A percentile compares a stretch with the other conserved stretches of the same genome.
phyloP scores from a whole-genome alignment of 2,329 filamentous ascomycete genomes.

The Penicillium glabrum region DNA sequence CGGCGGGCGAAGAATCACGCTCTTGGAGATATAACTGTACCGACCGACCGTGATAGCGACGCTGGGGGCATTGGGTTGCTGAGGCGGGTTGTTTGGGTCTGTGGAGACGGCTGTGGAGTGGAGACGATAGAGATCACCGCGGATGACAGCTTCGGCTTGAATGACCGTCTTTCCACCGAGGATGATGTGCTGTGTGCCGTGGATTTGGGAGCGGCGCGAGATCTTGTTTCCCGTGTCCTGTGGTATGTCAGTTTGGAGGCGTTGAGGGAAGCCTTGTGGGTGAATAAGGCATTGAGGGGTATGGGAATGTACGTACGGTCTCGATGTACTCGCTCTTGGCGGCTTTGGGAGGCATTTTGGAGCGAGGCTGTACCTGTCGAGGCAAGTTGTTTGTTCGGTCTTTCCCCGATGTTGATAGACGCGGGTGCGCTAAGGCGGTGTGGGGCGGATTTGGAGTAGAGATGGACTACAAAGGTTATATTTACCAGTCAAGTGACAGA shows the following conservation, averaged over 20 bases:
- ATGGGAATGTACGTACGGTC: conserved; percentile 63
- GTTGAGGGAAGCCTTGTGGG: background rate
- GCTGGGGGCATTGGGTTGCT: conserved; percentile 32
- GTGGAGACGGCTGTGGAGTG: conserved; percentile 26
- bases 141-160: conserved; percentile 89
- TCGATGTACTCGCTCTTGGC: conserved; percentile 94
- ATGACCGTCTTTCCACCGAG: conserved; percentile 95
- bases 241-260: background rate
- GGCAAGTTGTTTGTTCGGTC: background rate
- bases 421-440: conserved; percentile 8
- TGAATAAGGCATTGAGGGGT: background rate
- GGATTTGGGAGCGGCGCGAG: conserved; percentile 83
- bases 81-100: conserved; percentile 34
- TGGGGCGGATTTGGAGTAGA: background rate
- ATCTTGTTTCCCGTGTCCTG: conserved; percentile 99
- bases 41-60: conserved; percentile 79
- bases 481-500: no score
- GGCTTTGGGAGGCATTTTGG: conserved; percentile 69
- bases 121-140: conserved; percentile 75
- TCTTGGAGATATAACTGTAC: conserved; percentile 83
- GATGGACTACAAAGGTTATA: no score
- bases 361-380: background rate
- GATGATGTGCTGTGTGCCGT: conserved; percentile 97
- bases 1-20: conserved; percentile 77
- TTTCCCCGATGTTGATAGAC: background rate